Evolutionary conservation across 768 basidiomycete species (phyloP).

Genomic region (Chalciporus sphaerocephalus): DNA sequence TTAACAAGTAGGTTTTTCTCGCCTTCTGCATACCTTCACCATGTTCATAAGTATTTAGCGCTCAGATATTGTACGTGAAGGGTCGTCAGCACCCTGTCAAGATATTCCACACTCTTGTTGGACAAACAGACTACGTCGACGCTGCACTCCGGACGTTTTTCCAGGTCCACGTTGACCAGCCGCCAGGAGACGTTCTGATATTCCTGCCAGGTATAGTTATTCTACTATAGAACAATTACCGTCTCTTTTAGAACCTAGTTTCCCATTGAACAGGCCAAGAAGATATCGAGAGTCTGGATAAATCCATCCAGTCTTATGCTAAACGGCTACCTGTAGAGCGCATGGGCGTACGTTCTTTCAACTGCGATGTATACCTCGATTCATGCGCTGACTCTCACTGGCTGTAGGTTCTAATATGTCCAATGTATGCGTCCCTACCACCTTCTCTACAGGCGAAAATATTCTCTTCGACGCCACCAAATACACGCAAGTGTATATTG

Average conservation of each 20-base stretch:
- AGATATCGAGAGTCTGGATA: constrained; percentile 86
- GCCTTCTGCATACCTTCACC: background rate
- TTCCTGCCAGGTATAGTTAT: constrained; percentile 75
- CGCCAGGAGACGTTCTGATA: constrained; percentile 85
- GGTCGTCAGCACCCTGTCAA: constrained; percentile 91
- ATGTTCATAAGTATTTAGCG: constrained; percentile 42
- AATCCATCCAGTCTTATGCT: constrained; percentile 65
- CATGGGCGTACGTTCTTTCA: constrained; percentile 41
- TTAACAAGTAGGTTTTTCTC: constrained; percentile 60
- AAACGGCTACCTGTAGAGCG: constrained; percentile 60
- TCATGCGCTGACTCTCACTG: constrained; percentile 5
- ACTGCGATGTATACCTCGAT: background rate
- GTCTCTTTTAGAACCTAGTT: background rate
- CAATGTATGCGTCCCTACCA: constrained; percentile 86
- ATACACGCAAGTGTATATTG: constrained; percentile 85
- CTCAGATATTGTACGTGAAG: constrained; percentile 84
- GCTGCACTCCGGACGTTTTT: constrained; percentile 91
- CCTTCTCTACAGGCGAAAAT: constrained; percentile 73
- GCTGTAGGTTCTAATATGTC: constrained; percentile 64
- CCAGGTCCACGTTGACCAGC: constrained; percentile 80
- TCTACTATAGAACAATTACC: background rate
- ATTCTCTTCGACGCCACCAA: constrained; percentile 61
- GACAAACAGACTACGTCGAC: constrained; percentile 82
- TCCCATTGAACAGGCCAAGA: constrained; percentile 68
- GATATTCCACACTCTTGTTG: constrained; percentile 69